Evolutionary conservation across 345 rosid species (phyloP).

Genomic region (Nasturtium officinale): DNA sequence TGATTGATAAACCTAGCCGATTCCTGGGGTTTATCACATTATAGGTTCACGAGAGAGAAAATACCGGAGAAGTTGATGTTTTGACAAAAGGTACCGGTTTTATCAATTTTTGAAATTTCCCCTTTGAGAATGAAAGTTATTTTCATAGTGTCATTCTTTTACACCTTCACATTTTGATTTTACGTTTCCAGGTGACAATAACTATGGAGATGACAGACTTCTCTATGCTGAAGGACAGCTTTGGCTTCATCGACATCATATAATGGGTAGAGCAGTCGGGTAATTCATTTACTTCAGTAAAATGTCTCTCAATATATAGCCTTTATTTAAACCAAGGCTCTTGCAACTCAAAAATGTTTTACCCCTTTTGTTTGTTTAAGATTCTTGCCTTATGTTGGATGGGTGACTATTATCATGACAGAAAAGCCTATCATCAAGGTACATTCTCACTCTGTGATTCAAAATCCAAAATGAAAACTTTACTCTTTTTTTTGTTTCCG

Average conservation of each 20-base stretch:
- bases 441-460: neutral
- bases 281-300: slow-evolving; percentile 35
- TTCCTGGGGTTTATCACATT: slow-evolving; percentile 17
- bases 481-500: neutral
- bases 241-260: slow-evolving; percentile 84
- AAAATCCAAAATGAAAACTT: neutral
- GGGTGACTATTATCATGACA: slow-evolving; percentile 97
- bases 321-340: neutral
- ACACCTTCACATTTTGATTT: slow-evolving; percentile 13
- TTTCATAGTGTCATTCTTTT: slow-evolving; percentile 1
- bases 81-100: slow-evolving; percentile 81
- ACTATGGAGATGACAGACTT: slow-evolving; percentile 77
- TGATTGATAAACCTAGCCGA: slow-evolving; percentile 7
- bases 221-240: slow-evolving; percentile 84
- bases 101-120: slow-evolving; percentile 7
- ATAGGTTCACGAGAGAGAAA: slow-evolving; percentile 87
- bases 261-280: slow-evolving; percentile 96
- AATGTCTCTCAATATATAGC: slow-evolving; percentile 6
- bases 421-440: slow-evolving; percentile 94
- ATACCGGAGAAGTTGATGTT: slow-evolving; percentile 92
- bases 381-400: slow-evolving; percentile 87
- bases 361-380: slow-evolving; percentile 46
- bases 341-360: neutral
- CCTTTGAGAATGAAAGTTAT: slow-evolving; percentile 10
- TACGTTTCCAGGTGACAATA: slow-evolving; percentile 65